Conservation (phyloP, 495 filamentous ascomycete genomes). For the Talaromyces stipitatus region DNA sequence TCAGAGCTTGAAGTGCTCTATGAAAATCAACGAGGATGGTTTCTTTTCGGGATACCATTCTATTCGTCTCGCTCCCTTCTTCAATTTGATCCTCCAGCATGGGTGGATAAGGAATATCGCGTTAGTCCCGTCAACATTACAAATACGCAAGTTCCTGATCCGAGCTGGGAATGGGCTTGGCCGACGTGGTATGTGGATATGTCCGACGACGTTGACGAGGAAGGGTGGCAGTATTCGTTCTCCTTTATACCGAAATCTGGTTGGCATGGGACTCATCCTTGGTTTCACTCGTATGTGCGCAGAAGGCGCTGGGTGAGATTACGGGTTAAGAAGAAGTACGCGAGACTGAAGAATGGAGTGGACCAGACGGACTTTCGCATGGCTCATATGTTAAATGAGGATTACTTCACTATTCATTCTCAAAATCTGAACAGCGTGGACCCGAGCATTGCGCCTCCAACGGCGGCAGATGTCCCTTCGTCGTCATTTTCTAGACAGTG, state of each 20-base stretch:
- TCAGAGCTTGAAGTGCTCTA: conserved; percentile 80
- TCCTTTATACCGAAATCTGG: conserved; percentile 66
- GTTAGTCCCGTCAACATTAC: conserved; percentile 77
- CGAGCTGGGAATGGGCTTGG: conserved; percentile 96
- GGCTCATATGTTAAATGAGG: conserved; percentile 61
- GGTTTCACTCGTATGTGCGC: conserved; percentile 89
- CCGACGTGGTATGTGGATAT: conserved; percentile 90
- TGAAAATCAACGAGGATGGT: conserved; percentile 83
- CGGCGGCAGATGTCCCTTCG: conserved; percentile 8
- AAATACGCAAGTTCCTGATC: conserved; percentile 89
- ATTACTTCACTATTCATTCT: conserved; percentile 81
- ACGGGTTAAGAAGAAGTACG: conserved; percentile 50
- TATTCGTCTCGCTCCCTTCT: conserved; percentile 83
- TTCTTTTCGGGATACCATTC: conserved; percentile 80
- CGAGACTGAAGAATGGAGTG: conserved; percentile 13
- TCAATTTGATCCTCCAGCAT: conserved; percentile 76
- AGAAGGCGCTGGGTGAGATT: conserved; percentile 82
- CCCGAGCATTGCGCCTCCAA: conserved; percentile 24
- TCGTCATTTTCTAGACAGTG: not conserved
- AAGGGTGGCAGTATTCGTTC: conserved; percentile 94
- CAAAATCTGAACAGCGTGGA: conserved; percentile 33
- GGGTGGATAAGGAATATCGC: conserved; percentile 69
- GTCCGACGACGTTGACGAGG: conserved; percentile 78
- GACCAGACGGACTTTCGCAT: conserved; percentile 27
- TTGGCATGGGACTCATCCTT: conserved; percentile 88